Evolutionary conservation across 352 stramenopile species (phyloP), one percentile per base, ranked within the genome.

Genomic region (Globisporangium orthogonon): DNA sequence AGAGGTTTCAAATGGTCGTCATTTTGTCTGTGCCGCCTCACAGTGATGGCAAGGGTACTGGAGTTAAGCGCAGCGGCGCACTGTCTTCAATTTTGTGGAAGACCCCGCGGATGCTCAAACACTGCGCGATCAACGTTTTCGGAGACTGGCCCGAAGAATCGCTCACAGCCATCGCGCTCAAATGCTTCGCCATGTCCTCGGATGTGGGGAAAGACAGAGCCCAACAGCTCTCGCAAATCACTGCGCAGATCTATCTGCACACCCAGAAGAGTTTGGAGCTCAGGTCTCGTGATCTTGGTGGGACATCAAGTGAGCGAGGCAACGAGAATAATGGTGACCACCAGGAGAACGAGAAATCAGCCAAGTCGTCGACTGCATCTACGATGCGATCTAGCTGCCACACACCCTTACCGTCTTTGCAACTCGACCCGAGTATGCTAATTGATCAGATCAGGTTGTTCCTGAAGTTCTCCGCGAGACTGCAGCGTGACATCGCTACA

Each of bases 361-460:
- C 0, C 17, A 44, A 44, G 17, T 1, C 15, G 4, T 17, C 37
- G 23, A n/a, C 44, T 3, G 9, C 18, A 0, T 33, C 41, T n/a
- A 29, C 18, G n/a, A 9, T 15, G 1, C 50, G 28, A 1, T 7
- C 67, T 3, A 15, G 54, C 10, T 59, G 50, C 39, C 17, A 37
- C 4, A 67, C 54, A 9, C 52, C 28, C 17, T 41, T 57, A 4
- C 54, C 58, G 44, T 29, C 58, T 2, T 58, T 74, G 11, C 49
- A 62, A 4, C 33, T 84, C 9, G 72, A 87, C 0, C 63, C 62
- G 18, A 71, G 68, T 29, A 73, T 87, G 64, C 66, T 90, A 13
- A 50, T 87, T 14, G 74, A 87, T 37, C 80, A 90, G 11, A 60
- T 90, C 2, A 55, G 50, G 2, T 49, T 87, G 2, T 83, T 88